Evolutionary conservation across 331 rosid species (phyloP), one percentile per base, ranked within the genome.

Genomic region (Prunus yedoensis): DNA sequence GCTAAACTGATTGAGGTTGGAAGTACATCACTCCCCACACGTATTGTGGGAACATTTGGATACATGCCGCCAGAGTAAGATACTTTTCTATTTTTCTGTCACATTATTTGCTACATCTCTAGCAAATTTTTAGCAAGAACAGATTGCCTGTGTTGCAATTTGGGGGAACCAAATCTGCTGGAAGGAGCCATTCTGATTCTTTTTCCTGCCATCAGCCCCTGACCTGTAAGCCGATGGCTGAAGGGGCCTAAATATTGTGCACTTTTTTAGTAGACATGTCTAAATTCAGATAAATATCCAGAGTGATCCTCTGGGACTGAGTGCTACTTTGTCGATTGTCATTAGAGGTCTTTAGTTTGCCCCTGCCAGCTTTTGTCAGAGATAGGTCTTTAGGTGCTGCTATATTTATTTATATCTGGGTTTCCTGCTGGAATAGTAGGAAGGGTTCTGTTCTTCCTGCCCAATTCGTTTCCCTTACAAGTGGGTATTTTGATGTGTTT

Each of bases 1-100:
- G 84, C 98, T 21, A 94, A 90, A 86, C 83, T 91, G 76, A 86
- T 88, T 32, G 92, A 94, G 73, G 92, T 83, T 80, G 95, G 96
- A 66, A 81, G 79, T 74, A 59, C 88, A 17, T 81, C 93, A 50
- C 71, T 84, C 74, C 86, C 84, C 30, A 87, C 96, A 12, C 89
- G 84, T 62, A 82, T 86, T 43, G 93, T 82, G 71, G 98, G 98
- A 70, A 94, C 97, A 78, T 94, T 94, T 74, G 97, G 97, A 82
- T 94, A 94, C 84, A 94, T 94, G 96, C 96, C 98, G 12, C 98
- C 98, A 0, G 96, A 94, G 98, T 91, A 89, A 70, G 96, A 68
- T n/a, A 20, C 35, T 73, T 70, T 74, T 7, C 54, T 67, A 25
- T 62, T 63, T 56, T 64, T 68, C 57, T 68, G 7, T 68, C 49